Evolutionary conservation across 2,329 filamentous ascomycete species (phyloP).

Genomic region (Ophiostoma perfectum): DNA sequence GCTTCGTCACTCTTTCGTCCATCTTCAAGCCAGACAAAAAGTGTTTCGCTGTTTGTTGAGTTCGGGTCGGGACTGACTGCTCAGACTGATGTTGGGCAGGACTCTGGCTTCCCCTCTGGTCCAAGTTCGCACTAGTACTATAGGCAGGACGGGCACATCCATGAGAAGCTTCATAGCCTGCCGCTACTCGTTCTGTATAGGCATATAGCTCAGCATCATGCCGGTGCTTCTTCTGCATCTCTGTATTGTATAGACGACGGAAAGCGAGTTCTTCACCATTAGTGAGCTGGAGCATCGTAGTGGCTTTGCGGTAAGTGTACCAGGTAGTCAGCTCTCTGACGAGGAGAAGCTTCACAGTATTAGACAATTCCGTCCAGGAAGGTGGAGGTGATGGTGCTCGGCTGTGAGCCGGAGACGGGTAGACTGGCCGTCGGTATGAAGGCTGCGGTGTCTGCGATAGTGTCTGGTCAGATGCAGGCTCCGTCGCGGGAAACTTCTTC

Average conservation of each 20-base stretch:
- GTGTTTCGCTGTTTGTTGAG: too few species aligned
- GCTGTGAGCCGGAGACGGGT: too few species aligned
- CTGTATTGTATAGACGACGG: slow-evolving; percentile 18
- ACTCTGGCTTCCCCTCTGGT: too few species aligned
- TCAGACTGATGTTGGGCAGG: too few species aligned
- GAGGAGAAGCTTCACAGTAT: slow-evolving; percentile 25
- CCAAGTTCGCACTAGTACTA: too few species aligned
- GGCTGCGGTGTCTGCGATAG: background rate
- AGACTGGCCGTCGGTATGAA: background rate
- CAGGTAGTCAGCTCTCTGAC: slow-evolving; percentile 23
- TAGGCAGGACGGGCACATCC: too few species aligned
- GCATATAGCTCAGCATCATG: background rate
- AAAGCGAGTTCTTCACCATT: slow-evolving; percentile 16
- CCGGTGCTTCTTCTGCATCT: slow-evolving; percentile 6
- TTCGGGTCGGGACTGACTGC: too few species aligned
- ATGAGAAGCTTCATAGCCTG: too few species aligned
- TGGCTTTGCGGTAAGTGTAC: slow-evolving; percentile 13
- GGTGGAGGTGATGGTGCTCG: background rate
- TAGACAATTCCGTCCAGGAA: slow-evolving; percentile 14
- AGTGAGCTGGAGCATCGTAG: slow-evolving; percentile 18
- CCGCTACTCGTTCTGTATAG: background rate
- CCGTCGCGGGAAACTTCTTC: too few species aligned
- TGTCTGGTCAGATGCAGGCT: too few species aligned
- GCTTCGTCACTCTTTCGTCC: background rate
- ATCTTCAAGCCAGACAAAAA: background rate